Base-by-base conservation (phyloP, 371 early-diverging fungal genomes). In the Lichtheimia ornata region DNA sequence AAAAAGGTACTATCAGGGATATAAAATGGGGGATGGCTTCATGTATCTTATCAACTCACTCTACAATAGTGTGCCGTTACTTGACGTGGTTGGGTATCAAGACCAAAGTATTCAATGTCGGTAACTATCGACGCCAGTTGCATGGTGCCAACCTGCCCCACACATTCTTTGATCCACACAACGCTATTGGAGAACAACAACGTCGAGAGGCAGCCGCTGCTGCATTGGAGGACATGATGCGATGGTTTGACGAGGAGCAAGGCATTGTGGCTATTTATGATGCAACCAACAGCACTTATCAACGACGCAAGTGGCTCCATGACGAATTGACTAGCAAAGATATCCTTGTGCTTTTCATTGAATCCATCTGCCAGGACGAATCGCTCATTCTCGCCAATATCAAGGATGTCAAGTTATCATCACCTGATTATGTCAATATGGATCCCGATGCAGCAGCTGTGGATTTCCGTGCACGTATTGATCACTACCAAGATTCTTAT, bases 211-310 rank as follows among this genome's bases (percentile, higher is more conserved):
- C 97, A 24, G 97, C 98, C 4, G 71, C 77, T 13, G 81, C 84
- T 53, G 97, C 97, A 15, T 72, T 98, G 50, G 83, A 87, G 12
- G 98, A 98, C 65, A 91, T 97, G 93, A 74, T 97, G 30, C 67
- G 71, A 42, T 99, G 97, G 97, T 91, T 97, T 22, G 80, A 86
- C 50, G 84, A 82, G 53, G 86, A 86, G n/a, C 79, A 84, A 44
- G 91, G 88, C 20, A 84, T 85, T 15, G 93, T 97, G 25, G 98
- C 94, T 4, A 84, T 97, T 24, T 97, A 97, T 68, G 99, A 99
- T 70, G 99, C 98, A 17, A 98, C 99, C 13, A 99, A 99, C 74
- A 92, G 96, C 27, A 98, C 98, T 0, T 77, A 69, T 12, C 86
- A 88, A 45, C 84, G 98, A 63, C 82, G 99, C 56, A 67, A 81